These are phyloP conservation scores for Phialophora expanda DNA, from an alignment of 2,329 filamentous ascomycete genomes.

Conservation along the genomic window DNA sequence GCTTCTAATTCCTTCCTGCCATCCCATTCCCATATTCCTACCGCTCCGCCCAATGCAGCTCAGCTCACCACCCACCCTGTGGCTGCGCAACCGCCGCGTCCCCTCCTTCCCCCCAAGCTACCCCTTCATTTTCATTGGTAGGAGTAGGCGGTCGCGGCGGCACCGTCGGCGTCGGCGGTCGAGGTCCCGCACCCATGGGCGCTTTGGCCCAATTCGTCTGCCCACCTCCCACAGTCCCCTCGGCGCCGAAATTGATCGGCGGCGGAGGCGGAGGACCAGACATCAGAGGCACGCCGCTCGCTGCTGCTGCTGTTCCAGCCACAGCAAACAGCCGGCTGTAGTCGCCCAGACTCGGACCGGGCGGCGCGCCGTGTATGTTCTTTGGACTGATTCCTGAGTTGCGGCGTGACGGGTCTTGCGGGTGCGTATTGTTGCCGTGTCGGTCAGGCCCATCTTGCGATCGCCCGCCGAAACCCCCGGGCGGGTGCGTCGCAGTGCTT, in stretches of 20 bases:
- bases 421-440: not conserved
- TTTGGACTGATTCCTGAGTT: conserved; percentile 20
- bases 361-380: not conserved
- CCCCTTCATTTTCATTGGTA: not conserved
- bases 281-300: not conserved
- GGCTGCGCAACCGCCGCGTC: not conserved
- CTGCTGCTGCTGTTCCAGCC: too few relatives aligned
- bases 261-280: conserved; percentile 5
- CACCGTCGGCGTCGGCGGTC: not conserved
- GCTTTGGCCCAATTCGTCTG: conserved; percentile 12
- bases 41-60: not conserved
- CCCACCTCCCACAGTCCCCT: conserved; percentile 14
- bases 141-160: conserved; percentile 3
- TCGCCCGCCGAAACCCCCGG: not conserved
- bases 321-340: not conserved
- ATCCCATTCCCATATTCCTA: not conserved
- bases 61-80: not conserved
- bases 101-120: not conserved
- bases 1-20: not conserved
- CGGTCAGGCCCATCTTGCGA: not conserved
- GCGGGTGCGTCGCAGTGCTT: not conserved
- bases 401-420: not conserved
- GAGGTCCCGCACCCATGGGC: not conserved
- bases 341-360: not conserved
- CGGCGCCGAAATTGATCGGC: conserved; percentile 7